Conservation (phyloP, 2,329 filamentous ascomycete species). For the Tolypocladium endophyticum region DNA sequence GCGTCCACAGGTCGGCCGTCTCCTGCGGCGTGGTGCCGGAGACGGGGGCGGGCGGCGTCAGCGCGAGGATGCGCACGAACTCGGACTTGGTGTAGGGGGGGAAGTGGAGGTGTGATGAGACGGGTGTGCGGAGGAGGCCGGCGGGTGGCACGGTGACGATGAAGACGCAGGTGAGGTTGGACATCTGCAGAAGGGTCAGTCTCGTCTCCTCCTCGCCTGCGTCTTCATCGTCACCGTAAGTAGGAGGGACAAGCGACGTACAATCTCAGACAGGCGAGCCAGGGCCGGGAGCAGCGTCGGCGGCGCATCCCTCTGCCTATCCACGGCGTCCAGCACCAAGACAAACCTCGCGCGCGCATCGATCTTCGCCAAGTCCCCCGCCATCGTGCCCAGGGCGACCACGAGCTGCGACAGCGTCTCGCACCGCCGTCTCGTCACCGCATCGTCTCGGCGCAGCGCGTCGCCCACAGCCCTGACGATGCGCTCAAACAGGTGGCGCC, state of each 20-base stretch:
- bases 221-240: no score
- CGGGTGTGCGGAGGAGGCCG: conserved; percentile 57
- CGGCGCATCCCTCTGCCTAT: conserved; percentile 70
- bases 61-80: conserved; percentile 65
- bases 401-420: conserved; percentile 71
- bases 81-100: conserved; percentile 74
- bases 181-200: conserved; percentile 45
- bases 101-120: conserved; percentile 71
- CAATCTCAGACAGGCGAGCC: conserved; percentile 69
- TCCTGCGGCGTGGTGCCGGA: conserved; percentile 41
- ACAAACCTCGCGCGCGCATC: conserved; percentile 51
- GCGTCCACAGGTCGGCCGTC: conserved; percentile 62
- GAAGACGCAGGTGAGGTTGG: conserved; percentile 65
- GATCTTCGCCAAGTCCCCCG: conserved; percentile 32
- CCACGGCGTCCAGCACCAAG: conserved; percentile 79
- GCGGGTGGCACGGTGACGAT: conserved; percentile 64
- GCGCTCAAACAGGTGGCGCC: conserved; percentile 66
- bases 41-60: conserved; percentile 31
- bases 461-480: conserved; percentile 49
- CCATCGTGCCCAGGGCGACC: conserved; percentile 58
- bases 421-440: conserved; percentile 36
- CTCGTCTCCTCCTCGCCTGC: neutral
- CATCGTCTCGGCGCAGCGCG: conserved; percentile 33
- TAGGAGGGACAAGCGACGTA: conserved; percentile 28
- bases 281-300: conserved; percentile 72